Percentiles rank a stretch among this genome's conserved stretches.
Evolutionary conservation across 169 alveolate genomes (phyloP).

Genomic region (Plasmodium vivax): DNA sequence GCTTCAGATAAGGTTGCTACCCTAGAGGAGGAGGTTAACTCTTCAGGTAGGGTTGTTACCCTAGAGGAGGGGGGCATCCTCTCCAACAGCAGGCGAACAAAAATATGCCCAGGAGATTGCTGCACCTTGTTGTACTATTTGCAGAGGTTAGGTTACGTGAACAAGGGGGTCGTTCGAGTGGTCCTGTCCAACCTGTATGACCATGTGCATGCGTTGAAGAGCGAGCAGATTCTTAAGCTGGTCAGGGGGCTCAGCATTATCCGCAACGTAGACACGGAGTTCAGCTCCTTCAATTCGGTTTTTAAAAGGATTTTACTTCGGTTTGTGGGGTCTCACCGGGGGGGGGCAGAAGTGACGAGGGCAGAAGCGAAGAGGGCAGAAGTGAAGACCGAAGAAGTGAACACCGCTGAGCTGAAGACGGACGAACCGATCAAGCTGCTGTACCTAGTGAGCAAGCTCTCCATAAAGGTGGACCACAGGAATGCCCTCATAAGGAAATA

Average conservation of each 20-base stretch:
- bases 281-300: constrained; percentile 27
- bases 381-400: background rate
- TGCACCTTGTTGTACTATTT: constrained; percentile 34
- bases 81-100: background rate
- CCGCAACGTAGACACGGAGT: constrained; percentile 28
- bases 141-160: constrained; percentile 26
- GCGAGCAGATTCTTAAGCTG: constrained; percentile 15
- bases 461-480: background rate
- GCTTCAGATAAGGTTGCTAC: background rate
- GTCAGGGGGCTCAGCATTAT: constrained; percentile 38
- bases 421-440: constrained; percentile 41
- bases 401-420: background rate
- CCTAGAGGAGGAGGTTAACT: background rate
- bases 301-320: constrained; percentile 32
- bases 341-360: no score
- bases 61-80: background rate
- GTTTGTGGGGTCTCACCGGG: background rate
- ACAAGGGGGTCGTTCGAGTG: constrained; percentile 18
- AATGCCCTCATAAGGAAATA: constrained; percentile 24
- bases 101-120: constrained; percentile 22
- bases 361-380: background rate
- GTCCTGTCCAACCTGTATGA: constrained; percentile 27
- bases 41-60: background rate
- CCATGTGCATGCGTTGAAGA: constrained; percentile 25
- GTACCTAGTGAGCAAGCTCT: constrained; percentile 38